Conservation (phyloP, 2,329 filamentous ascomycete genomes). For the Neocatenulostroma microsporum region DNA sequence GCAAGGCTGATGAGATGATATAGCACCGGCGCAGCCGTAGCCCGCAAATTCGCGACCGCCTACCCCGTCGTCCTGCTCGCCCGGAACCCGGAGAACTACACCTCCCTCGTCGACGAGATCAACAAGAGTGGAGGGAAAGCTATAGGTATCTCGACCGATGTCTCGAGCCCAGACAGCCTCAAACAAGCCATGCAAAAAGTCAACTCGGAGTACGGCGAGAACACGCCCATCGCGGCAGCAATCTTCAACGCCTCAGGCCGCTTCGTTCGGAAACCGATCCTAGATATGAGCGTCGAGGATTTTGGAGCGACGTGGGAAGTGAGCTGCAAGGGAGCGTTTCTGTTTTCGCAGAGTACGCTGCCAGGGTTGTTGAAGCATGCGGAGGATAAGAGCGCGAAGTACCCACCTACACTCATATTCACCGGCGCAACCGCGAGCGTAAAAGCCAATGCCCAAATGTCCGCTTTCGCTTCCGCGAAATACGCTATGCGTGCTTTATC, state of each 20-base stretch:
- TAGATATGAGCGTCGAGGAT: slow-evolving; percentile 53
- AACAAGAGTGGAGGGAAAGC: slow-evolving; percentile 59
- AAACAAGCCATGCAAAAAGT: slow-evolving; percentile 56
- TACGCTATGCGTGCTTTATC: slow-evolving; percentile 67
- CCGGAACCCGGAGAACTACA: slow-evolving; percentile 57
- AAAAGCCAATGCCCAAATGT: slow-evolving; percentile 61
- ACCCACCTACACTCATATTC: slow-evolving; percentile 74
- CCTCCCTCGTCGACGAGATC: slow-evolving; percentile 61
- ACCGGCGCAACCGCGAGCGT: slow-evolving; percentile 79
- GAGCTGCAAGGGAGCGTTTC: slow-evolving; percentile 58
- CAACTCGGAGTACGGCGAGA: slow-evolving; percentile 50
- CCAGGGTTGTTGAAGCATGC: slow-evolving; percentile 62
- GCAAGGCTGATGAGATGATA: too few relatives aligned
- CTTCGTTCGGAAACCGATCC: slow-evolving; percentile 52
- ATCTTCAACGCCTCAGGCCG: slow-evolving; percentile 61
- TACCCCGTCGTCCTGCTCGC: slow-evolving; percentile 73
- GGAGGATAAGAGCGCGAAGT: slow-evolving; percentile 36
- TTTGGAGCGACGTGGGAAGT: slow-evolving; percentile 46
- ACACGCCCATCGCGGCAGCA: slow-evolving; percentile 45
- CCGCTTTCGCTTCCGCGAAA: slow-evolving; percentile 69
- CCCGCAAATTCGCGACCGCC: slow-evolving; percentile 51
- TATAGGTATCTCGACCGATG: slow-evolving; percentile 61
- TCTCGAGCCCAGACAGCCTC: slow-evolving; percentile 49
- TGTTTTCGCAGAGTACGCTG: slow-evolving; percentile 64
- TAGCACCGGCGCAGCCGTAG: slow-evolving; percentile 58